A percentile compares a stretch with the other conserved stretches of the same genome.
These are phyloP conservation scores for Chlorella sorokiniana DNA, from an alignment of 139 green algal species.

Conservation along the genomic window DNA sequence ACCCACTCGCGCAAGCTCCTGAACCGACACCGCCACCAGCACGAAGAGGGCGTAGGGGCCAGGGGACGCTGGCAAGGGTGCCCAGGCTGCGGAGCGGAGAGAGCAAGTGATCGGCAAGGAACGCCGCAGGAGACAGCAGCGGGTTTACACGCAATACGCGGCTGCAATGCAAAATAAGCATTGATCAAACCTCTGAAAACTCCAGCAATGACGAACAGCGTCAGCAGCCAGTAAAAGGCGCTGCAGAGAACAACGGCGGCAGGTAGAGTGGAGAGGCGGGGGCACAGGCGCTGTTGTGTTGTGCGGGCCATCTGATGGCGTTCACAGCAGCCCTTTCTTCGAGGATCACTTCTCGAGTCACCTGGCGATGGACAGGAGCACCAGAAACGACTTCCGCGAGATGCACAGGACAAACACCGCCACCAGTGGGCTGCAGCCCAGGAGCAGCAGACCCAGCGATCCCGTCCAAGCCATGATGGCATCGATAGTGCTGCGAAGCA, in stretches of 20 bases:
- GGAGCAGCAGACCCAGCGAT: conserved; percentile 43
- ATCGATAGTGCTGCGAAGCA: neutral
- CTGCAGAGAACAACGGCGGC: conserved; percentile 17
- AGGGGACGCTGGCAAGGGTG: conserved; percentile 29
- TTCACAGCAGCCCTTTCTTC: too few species aligned
- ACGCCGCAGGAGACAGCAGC: neutral
- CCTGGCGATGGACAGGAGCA: conserved; percentile 40
- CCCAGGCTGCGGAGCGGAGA: conserved; percentile 35
- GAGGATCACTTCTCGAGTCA: neutral
- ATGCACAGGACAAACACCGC: conserved; percentile 36
- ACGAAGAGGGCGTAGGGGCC: conserved; percentile 31
- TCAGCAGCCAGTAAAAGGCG: conserved; percentile 53
- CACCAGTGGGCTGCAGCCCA: conserved; percentile 35
- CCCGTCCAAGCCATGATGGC: conserved; percentile 24
- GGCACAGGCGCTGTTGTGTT: too few species aligned
- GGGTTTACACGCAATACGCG: neutral
- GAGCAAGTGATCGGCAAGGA: neutral
- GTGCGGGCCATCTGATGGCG: too few species aligned
- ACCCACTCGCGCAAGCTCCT: conserved; percentile 43
- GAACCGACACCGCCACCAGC: conserved; percentile 47
- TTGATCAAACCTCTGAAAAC: conserved; percentile 41
- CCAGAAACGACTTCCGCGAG: conserved; percentile 41
- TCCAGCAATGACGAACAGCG: conserved; percentile 44
- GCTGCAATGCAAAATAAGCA: neutral
- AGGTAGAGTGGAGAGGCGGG: neutral